These are phyloP conservation scores for Vaccinium macrocarpon DNA, from an alignment of 148 eudicot species.

Conservation along the genomic window DNA sequence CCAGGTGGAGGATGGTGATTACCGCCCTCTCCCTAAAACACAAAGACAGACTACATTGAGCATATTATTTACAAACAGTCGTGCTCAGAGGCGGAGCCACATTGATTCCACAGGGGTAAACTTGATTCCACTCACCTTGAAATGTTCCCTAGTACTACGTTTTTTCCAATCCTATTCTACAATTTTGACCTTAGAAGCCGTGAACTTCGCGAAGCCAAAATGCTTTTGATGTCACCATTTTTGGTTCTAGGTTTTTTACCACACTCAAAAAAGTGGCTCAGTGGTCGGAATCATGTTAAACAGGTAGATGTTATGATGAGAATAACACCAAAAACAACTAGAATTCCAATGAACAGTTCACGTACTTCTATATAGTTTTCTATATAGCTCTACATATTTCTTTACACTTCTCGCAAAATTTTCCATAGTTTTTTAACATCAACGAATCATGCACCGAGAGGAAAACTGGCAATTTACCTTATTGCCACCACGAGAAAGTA, in stretches of 20 bases:
- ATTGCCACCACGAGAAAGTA: slow-evolving; percentile 34
- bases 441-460: not conserved
- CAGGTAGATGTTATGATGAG: not conserved
- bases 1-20: slow-evolving; percentile 30
- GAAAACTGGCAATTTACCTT: slow-evolving; percentile 29
- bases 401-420: not conserved
- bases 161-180: not conserved
- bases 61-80: not conserved
- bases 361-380: not conserved
- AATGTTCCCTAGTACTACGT: not conserved
- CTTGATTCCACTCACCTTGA: not conserved
- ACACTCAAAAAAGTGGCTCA: not conserved
- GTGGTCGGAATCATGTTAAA: not conserved
- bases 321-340: not conserved
- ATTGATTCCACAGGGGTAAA: not conserved
- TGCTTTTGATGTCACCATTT: not conserved
- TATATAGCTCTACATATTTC: not conserved
- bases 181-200: not conserved
- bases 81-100: not conserved
- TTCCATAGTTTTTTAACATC: not conserved
- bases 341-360: not conserved
- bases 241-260: not conserved
- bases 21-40: slow-evolving; percentile 20
- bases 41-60: not conserved
- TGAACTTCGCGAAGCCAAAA: not conserved